phyloP scores from a whole-genome alignment of 495 filamentous ascomycete genomes.

The Aspergillus saccharolyticus region DNA sequence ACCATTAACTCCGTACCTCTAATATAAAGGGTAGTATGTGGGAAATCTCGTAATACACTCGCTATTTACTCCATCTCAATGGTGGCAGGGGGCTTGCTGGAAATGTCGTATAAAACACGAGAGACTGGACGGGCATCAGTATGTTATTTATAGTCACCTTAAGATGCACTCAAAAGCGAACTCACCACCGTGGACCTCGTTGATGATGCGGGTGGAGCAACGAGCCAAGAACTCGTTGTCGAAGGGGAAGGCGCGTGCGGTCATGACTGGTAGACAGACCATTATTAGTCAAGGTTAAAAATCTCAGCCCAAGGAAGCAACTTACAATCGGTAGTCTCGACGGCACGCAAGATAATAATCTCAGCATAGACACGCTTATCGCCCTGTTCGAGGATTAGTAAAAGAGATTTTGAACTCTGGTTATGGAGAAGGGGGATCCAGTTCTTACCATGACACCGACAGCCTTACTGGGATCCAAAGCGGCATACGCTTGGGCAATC shows the following conservation, averaged over 20 bases:
- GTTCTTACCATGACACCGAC: slow-evolving; percentile 61
- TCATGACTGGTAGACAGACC: slow-evolving; percentile 55
- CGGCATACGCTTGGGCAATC: slow-evolving; percentile 81
- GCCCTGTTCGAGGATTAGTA: slow-evolving; percentile 39
- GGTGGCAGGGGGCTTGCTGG: slow-evolving; percentile 77
- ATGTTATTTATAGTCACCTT: not conserved
- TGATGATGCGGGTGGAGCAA: slow-evolving; percentile 70
- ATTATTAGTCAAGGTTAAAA: not conserved
- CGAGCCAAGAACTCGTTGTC: slow-evolving; percentile 61
- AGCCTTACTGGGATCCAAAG: slow-evolving; percentile 61
- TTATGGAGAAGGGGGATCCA: not conserved
- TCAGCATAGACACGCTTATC: slow-evolving; percentile 62
- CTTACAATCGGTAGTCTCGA: slow-evolving; percentile 63
- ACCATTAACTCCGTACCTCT: slow-evolving; percentile 4
- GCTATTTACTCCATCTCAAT: slow-evolving; percentile 65
- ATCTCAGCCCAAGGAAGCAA: not conserved
- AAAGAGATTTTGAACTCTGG: not conserved
- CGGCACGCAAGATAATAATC: slow-evolving; percentile 63
- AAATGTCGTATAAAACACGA: slow-evolving; percentile 61
- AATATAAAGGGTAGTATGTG: not conserved
- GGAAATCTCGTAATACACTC: not conserved
- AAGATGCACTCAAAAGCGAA: slow-evolving; percentile 26
- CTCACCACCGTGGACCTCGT: slow-evolving; percentile 66
- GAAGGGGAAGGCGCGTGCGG: slow-evolving; percentile 65
- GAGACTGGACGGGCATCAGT: slow-evolving; percentile 25